Evolutionary conservation across 768 basidiomycete species (phyloP).

Genomic region (Hericium rajendrae): DNA sequence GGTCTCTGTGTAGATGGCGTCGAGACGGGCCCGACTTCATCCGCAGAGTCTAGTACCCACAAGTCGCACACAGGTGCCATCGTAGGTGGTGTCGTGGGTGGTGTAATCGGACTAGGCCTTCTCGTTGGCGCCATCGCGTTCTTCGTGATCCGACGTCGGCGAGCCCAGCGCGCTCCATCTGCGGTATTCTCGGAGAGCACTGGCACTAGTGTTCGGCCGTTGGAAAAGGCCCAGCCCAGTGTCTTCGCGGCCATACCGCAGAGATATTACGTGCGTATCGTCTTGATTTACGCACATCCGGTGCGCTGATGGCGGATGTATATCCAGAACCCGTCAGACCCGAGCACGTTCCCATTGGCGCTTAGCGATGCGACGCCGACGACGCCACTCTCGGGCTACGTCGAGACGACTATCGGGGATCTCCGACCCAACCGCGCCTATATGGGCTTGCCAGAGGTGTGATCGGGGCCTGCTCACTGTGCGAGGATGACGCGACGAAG

Average conservation of each 20-base stretch:
- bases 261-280: slow-evolving; percentile 7
- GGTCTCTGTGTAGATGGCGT: neutral
- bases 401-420: too few species aligned
- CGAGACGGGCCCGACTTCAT: neutral
- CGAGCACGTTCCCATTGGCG: slow-evolving; percentile 8
- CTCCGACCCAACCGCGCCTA: neutral
- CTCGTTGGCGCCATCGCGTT: slow-evolving; percentile 26
- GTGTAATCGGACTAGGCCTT: slow-evolving; percentile 35
- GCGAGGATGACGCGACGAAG: too few species aligned
- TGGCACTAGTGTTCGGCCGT: too few species aligned
- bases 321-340: slow-evolving; percentile 13
- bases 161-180: neutral
- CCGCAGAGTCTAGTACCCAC: neutral
- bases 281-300: neutral
- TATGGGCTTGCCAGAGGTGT: neutral
- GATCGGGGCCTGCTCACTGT: neutral
- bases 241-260: neutral
- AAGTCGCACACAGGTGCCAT: slow-evolving; percentile 42
- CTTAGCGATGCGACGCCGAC: too few species aligned
- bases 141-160: slow-evolving; percentile 25
- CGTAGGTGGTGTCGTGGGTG: slow-evolving; percentile 55
- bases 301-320: neutral
- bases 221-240: neutral
- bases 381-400: too few species aligned
- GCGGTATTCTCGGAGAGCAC: neutral